Conservation (phyloP, 345 rosid species). For the Sisymbrium irio region DNA sequence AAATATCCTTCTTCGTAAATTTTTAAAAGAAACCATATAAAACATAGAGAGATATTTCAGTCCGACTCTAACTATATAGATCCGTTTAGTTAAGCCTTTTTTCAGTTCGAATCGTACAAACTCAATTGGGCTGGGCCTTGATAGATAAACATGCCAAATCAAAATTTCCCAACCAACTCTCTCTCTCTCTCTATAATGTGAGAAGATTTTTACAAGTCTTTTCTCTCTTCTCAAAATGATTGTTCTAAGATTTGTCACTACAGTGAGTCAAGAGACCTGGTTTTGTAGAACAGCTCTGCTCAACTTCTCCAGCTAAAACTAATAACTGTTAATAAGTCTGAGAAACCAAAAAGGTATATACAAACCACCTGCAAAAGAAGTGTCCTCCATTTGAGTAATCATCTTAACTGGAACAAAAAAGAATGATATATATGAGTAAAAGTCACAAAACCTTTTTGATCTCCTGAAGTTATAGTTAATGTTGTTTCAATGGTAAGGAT, state of each 20-base stretch:
- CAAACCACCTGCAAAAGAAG: conserved; percentile 20
- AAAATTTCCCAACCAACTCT: not conserved
- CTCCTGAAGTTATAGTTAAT: not conserved
- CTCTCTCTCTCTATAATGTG: not conserved
- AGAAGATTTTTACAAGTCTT: conserved; percentile 18
- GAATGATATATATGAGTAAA: not conserved
- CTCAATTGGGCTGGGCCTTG: conserved; percentile 14
- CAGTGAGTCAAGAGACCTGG: not conserved
- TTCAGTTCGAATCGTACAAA: not conserved
- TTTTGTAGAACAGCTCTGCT: conserved; percentile 13
- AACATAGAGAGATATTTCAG: not conserved
- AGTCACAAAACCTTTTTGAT: conserved; percentile 21
- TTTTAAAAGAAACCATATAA: not conserved
- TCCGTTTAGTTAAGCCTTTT: not conserved
- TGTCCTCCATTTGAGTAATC: not conserved
- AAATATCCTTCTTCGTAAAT: not conserved
- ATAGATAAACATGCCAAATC: not conserved
- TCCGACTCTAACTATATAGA: not conserved
- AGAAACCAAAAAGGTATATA: conserved; percentile 24
- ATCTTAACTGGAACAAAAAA: not conserved
- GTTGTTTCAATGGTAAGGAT: conserved; percentile 14
- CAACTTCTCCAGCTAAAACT: conserved; percentile 1
- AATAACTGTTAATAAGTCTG: not conserved
- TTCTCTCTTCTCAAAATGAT: not conserved
- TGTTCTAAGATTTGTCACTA: conserved; percentile 10